These are phyloP conservation scores for Taphrina populina DNA, from an alignment of 1,139 yeast genomes.

Conservation along the genomic window DNA sequence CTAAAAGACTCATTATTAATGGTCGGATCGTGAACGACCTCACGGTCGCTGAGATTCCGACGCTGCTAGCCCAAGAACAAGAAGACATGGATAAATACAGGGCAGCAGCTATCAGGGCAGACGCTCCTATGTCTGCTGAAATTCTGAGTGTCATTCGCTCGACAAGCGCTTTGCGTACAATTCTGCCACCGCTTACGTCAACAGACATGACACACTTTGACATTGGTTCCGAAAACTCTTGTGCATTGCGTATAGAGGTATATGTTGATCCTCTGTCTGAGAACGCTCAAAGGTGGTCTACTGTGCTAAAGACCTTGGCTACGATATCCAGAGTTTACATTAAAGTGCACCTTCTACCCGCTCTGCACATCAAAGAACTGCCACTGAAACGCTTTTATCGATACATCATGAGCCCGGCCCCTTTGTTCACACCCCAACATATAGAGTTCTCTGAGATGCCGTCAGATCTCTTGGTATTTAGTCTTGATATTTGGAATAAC, in stretches of 20 bases:
- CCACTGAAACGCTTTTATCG: conserved; percentile 62
- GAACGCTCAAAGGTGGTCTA: conserved; percentile 60
- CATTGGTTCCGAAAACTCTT: conserved; percentile 39
- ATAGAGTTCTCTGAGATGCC: conserved; percentile 51
- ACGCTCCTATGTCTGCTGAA: conserved; percentile 21
- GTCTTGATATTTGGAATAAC: conserved; percentile 61
- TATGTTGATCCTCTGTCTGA: conserved; percentile 73
- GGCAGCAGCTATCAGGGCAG: conserved; percentile 17
- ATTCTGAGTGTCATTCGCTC: conserved; percentile 20
- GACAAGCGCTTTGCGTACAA: not conserved
- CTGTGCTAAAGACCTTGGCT: conserved; percentile 53
- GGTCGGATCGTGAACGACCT: conserved; percentile 25
- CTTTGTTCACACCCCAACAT: conserved; percentile 40
- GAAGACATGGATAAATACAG: conserved; percentile 12
- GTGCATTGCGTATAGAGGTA: conserved; percentile 53
- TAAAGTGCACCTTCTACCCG: conserved; percentile 62
- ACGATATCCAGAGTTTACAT: conserved; percentile 49
- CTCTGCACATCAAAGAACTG: conserved; percentile 48
- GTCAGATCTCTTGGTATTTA: conserved; percentile 53
- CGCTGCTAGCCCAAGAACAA: conserved; percentile 30
- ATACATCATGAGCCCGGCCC: conserved; percentile 48
- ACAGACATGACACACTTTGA: conserved; percentile 39
- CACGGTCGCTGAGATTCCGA: conserved; percentile 13
- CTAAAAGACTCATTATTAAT: conserved; percentile 20
- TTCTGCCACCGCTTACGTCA: conserved; percentile 20